phyloP scores from a whole-genome alignment of 2,329 filamentous ascomycete species.

The Hypocrella siamensis region DNA sequence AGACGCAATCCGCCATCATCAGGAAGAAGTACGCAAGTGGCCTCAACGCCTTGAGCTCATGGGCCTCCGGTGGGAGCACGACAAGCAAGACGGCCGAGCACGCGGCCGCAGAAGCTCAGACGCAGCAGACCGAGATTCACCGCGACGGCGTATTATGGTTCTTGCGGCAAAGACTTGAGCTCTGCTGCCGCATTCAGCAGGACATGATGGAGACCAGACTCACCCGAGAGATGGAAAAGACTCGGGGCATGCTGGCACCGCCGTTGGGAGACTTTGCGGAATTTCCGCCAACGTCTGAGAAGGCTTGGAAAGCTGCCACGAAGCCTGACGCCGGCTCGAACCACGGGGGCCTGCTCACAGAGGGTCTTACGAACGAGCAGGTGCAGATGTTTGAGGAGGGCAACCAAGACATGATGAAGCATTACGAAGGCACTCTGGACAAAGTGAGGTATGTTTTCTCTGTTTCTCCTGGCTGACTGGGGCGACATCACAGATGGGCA shows the following conservation, averaged over 20 bases:
- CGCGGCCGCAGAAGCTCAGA: slow-evolving; percentile 51
- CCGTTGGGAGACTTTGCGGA: slow-evolving; percentile 17
- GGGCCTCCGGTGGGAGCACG: slow-evolving; percentile 46
- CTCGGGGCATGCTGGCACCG: slow-evolving; percentile 53
- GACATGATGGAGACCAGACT: slow-evolving; percentile 87
- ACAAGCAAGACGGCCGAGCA: slow-evolving; percentile 47
- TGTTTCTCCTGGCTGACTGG: neutral
- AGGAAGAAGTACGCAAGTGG: slow-evolving; percentile 52
- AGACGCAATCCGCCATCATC: slow-evolving; percentile 56
- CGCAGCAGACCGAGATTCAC: slow-evolving; percentile 51
- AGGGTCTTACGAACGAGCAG: slow-evolving; percentile 66
- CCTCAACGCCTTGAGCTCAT: slow-evolving; percentile 45
- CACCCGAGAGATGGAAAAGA: slow-evolving; percentile 75
- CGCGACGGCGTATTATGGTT: slow-evolving; percentile 77
- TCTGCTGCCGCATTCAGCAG: slow-evolving; percentile 63
- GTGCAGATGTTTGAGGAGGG: slow-evolving; percentile 86
- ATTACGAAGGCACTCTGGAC: slow-evolving; percentile 85
- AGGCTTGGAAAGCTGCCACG: slow-evolving; percentile 1
- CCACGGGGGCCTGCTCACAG: slow-evolving; percentile 10
- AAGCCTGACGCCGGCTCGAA: slow-evolving; percentile 5
- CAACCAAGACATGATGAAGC: slow-evolving; percentile 81
- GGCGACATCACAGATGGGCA: neutral
- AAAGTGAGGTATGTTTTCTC: slow-evolving; percentile 67
- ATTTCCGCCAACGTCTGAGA: slow-evolving; percentile 10
- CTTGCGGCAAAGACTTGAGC: slow-evolving; percentile 58